Evolutionary conservation across 805 yeast genomes (phyloP).

Genomic region (Pichia phayaonensis): DNA sequence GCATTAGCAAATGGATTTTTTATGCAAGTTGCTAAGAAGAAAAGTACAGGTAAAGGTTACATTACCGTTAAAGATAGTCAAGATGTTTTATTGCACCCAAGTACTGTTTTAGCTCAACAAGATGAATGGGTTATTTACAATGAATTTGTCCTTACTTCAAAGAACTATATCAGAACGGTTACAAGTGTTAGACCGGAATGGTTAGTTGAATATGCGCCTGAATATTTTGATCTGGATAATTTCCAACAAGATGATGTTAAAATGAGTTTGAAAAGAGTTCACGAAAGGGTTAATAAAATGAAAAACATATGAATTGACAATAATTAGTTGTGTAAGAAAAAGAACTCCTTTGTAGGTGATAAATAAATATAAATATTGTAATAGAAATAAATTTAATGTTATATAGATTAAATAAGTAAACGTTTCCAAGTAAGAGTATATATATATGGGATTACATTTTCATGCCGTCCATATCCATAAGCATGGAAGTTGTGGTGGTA

Average conservation of each 20-base stretch:
- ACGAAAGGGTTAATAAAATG: slow-evolving; percentile 38
- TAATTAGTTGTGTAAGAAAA: not conserved
- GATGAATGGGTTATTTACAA: slow-evolving; percentile 93
- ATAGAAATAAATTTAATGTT: not conserved
- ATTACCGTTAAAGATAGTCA: slow-evolving; percentile 93
- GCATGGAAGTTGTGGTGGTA: not conserved
- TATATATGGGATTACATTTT: not conserved
- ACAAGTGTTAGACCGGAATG: slow-evolving; percentile 88
- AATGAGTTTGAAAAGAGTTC: slow-evolving; percentile 58
- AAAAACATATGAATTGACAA: slow-evolving; percentile 12
- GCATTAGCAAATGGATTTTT: slow-evolving; percentile 91
- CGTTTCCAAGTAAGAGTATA: too few relatives aligned
- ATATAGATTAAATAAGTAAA: too few relatives aligned
- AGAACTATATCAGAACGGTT: slow-evolving; percentile 91
- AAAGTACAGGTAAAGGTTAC: slow-evolving; percentile 74
- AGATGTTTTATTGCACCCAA: slow-evolving; percentile 90
- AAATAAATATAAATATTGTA: too few relatives aligned
- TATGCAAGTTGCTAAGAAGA: slow-evolving; percentile 96
- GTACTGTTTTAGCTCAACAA: slow-evolving; percentile 81
- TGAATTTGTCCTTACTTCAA: slow-evolving; percentile 89
- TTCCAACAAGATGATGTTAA: slow-evolving; percentile 67
- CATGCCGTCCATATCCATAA: not conserved
- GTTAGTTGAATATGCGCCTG: slow-evolving; percentile 76
- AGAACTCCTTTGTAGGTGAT: not conserved
- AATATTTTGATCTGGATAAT: slow-evolving; percentile 54